phyloP scores from a whole-genome alignment of 371 early-diverging fungal genomes.

The Mortierella sp. region DNA sequence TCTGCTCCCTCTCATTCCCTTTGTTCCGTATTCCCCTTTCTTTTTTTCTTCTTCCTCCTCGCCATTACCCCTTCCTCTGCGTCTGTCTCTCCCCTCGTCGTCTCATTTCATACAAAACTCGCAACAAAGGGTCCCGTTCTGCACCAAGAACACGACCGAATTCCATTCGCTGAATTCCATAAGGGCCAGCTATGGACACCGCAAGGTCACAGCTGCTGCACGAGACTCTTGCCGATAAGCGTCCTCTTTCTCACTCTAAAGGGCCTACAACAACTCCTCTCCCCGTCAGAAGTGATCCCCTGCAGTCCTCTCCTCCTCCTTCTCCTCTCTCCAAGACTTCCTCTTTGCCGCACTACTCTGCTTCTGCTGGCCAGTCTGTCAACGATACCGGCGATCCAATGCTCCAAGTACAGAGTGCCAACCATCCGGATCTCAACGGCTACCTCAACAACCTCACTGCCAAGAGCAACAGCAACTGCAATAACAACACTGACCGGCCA shows the following conservation, averaged over 20 bases:
- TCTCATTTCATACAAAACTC: background rate
- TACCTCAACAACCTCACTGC: background rate
- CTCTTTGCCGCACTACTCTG: background rate
- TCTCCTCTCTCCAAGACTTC: background rate
- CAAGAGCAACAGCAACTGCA: background rate
- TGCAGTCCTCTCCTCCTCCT: conserved; percentile 11
- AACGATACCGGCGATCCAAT: background rate
- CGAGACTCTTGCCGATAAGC: background rate
- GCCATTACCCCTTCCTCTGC: background rate
- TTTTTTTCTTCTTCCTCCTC: conserved; percentile 5
- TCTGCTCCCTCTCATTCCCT: conserved; percentile 11
- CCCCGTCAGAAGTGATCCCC: conserved; percentile 15
- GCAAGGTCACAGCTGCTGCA: conserved; percentile 8
- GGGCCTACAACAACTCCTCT: conserved; percentile 4
- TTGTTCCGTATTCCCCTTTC: background rate
- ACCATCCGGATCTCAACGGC: background rate
- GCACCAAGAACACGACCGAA: conserved; percentile 22
- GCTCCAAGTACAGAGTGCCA: background rate
- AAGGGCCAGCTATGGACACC: conserved; percentile 15
- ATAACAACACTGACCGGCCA: background rate
- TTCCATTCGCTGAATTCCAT: conserved; percentile 8
- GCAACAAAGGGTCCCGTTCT: conserved; percentile 26
- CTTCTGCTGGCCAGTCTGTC: background rate
- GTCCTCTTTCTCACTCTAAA: background rate
- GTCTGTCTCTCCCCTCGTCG: conserved; percentile 5